Percentiles rank a stretch among this genome's conserved stretches.
Evolutionary conservation across 2,329 filamentous ascomycete genomes (phyloP).

Genomic region (Elsinoe australis): DNA sequence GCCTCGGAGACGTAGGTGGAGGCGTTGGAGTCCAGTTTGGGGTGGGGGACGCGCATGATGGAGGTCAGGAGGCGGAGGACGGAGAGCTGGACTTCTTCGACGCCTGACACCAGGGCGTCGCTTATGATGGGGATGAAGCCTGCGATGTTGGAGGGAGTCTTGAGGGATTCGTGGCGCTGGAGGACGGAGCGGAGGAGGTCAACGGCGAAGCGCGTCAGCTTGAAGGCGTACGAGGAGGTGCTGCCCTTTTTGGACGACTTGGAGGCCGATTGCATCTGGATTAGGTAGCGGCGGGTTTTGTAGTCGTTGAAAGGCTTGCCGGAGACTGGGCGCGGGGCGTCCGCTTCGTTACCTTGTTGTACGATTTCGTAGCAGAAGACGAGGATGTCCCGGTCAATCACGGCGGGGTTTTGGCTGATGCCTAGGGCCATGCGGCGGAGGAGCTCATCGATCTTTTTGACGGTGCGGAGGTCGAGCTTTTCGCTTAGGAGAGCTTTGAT

Average conservation of each 20-base stretch:
- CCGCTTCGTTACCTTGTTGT: slow-evolving; percentile 54
- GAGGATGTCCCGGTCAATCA: slow-evolving; percentile 73
- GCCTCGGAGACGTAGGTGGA: slow-evolving; percentile 80
- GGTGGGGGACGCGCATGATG: slow-evolving; percentile 75
- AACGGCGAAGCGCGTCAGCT: slow-evolving; percentile 78
- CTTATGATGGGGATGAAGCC: slow-evolving; percentile 86
- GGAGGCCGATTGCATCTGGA: slow-evolving; percentile 68
- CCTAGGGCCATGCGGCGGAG: slow-evolving; percentile 76
- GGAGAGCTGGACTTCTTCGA: slow-evolving; percentile 89
- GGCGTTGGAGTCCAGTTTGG: slow-evolving; percentile 59
- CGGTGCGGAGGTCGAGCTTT: slow-evolving; percentile 72
- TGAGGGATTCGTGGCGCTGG: slow-evolving; percentile 73
- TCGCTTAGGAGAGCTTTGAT: slow-evolving; percentile 72
- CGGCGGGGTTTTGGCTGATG: slow-evolving; percentile 70
- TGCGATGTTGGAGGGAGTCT: slow-evolving; percentile 68
- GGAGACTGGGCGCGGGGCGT: slow-evolving; percentile 23
- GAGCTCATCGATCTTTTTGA: slow-evolving; percentile 84
- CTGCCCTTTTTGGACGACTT: slow-evolving; percentile 63
- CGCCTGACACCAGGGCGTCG: slow-evolving; percentile 71
- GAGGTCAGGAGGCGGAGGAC: slow-evolving; percentile 77
- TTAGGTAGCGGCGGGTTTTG: slow-evolving; percentile 63
- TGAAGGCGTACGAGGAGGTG: slow-evolving; percentile 75
- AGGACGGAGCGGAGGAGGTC: slow-evolving; percentile 80
- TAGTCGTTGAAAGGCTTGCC: slow-evolving; percentile 48
- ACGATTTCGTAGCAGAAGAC: slow-evolving; percentile 94